phyloP scores from a whole-genome alignment of 805 yeast species.

The Peterozyma xylosa region DNA sequence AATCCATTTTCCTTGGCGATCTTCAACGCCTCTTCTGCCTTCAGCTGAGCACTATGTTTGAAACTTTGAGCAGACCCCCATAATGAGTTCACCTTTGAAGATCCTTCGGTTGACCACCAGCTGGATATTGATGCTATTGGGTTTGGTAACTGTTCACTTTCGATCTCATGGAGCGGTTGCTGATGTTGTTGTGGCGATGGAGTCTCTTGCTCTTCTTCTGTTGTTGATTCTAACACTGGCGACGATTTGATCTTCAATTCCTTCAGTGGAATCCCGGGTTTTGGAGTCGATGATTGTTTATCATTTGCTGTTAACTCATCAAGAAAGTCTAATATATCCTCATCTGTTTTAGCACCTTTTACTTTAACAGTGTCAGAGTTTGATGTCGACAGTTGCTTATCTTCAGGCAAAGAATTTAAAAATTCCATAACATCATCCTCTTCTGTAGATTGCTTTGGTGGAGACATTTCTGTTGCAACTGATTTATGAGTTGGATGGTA shows the following conservation, averaged over 20 bases:
- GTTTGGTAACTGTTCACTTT: slow-evolving; percentile 27
- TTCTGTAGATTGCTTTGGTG: slow-evolving; percentile 30
- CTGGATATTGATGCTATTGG: slow-evolving; percentile 59
- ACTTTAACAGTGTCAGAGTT: slow-evolving; percentile 16
- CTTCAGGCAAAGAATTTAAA: slow-evolving; percentile 71
- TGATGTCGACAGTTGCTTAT: slow-evolving; percentile 15
- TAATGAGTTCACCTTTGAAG: slow-evolving; percentile 53
- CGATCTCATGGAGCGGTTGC: slow-evolving; percentile 3
- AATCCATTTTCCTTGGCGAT: slow-evolving; percentile 32
- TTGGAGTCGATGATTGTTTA: slow-evolving; percentile 6
- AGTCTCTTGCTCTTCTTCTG: neutral
- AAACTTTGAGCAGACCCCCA: slow-evolving; percentile 54
- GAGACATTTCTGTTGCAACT: slow-evolving; percentile 1
- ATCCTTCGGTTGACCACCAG: slow-evolving; percentile 74
- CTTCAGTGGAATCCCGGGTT: no score
- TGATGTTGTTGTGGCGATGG: neutral
- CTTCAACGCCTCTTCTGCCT: slow-evolving; percentile 44
- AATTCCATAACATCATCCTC: slow-evolving; percentile 76
- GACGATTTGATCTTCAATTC: neutral
- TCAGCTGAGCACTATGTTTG: slow-evolving; percentile 31
- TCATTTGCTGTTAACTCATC: slow-evolving; percentile 69
- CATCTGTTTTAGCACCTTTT: slow-evolving; percentile 31
- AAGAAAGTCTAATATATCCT: slow-evolving; percentile 46
- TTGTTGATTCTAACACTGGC: neutral
- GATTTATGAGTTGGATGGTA: neutral